Base-by-base conservation (phyloP, 1,284 basidiomycete species). In the Anthracocystis panici-leucophaei region DNA sequence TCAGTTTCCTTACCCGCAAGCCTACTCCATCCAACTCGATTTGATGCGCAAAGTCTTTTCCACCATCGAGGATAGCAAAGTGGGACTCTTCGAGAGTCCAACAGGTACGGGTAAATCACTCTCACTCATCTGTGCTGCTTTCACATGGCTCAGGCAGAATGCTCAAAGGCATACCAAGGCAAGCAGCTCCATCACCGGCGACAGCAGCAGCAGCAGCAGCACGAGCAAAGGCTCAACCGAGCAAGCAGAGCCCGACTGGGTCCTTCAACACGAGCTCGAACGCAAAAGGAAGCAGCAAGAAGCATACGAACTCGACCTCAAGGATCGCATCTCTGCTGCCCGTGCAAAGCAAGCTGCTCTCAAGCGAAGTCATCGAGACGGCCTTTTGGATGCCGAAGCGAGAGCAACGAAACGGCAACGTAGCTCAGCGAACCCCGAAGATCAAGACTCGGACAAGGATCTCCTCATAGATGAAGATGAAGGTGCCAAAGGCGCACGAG, bases 41-140 rank as follows among this genome's bases (percentile, higher is more conserved):
- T 89, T 98, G 38, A 98, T 98, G 95, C 89, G 88, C 14, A 92
- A 93, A 66, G 87, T 98, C 5, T 98, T 96, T 83, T 80, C 88
- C 2, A 89, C 92, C 0, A 92, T 97, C 55, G 94, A 97, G 82
- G 75, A 85, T 5, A 53, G 88, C 80, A 85, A 92, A 89, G 85
- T 97, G 10, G 90, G 93, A 2, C 92, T 98, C 49, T 85, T 87
- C 50, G 87, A 88, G 66, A 86, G 85, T 52, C 87, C 87, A 2
- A 88, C 87, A 3, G 87, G 87, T 9, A 88, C 87, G 12, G 87
- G 87, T 48, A 87, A 87, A 65, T 86, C 86, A 3, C 81, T 87
- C 0, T 85, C 84, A 16, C 66, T 87, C 49, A 86, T 87, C 57
- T 87, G 86, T 68, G 82, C 84, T 7, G 80, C 85, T 0, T 78